Conservation (phyloP, 768 basidiomycete genomes). For the Dendrothele bispora region DNA sequence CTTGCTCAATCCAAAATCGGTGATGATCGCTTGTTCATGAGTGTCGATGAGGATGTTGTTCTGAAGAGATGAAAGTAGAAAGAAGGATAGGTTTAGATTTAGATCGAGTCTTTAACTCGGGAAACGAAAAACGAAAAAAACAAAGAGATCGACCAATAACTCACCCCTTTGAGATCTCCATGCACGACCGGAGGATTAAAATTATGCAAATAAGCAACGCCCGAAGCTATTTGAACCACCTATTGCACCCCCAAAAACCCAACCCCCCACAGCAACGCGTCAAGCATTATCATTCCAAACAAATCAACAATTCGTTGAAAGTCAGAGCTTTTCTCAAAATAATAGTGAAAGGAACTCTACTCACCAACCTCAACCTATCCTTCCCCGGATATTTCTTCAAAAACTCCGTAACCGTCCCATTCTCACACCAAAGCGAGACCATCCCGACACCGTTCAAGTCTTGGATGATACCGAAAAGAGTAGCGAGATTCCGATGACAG, state of each 20-base stretch:
- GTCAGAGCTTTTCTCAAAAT: too few species aligned
- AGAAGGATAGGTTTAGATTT: too few species aligned
- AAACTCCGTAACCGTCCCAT: slow-evolving; percentile 55
- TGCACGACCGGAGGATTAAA: slow-evolving; percentile 51
- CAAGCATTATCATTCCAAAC: too few species aligned
- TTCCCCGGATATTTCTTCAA: slow-evolving; percentile 39
- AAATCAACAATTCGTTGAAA: not conserved
- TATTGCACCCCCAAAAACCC: too few species aligned
- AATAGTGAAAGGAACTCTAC: slow-evolving; percentile 11
- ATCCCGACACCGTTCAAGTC: slow-evolving; percentile 53
- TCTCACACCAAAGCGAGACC: slow-evolving; percentile 66
- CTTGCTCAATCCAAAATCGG: slow-evolving; percentile 62
- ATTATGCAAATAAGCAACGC: slow-evolving; percentile 56
- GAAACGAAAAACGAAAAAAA: not conserved
- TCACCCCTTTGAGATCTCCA: slow-evolving; percentile 42
- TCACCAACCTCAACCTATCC: slow-evolving; percentile 49
- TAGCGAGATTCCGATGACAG: slow-evolving; percentile 54
- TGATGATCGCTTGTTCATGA: slow-evolving; percentile 51
- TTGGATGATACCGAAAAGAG: slow-evolving; percentile 55
- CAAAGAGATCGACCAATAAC: slow-evolving; percentile 17
- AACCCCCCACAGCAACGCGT: too few species aligned
- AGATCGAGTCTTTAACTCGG: not conserved
- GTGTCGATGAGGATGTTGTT: slow-evolving; percentile 59
- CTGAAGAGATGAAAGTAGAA: slow-evolving; percentile 27
- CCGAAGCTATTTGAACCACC: slow-evolving; percentile 57